These are phyloP conservation scores for Fusarium sp. DNA, from an alignment of 2,329 filamentous ascomycete genomes.

Conservation along the genomic window DNA sequence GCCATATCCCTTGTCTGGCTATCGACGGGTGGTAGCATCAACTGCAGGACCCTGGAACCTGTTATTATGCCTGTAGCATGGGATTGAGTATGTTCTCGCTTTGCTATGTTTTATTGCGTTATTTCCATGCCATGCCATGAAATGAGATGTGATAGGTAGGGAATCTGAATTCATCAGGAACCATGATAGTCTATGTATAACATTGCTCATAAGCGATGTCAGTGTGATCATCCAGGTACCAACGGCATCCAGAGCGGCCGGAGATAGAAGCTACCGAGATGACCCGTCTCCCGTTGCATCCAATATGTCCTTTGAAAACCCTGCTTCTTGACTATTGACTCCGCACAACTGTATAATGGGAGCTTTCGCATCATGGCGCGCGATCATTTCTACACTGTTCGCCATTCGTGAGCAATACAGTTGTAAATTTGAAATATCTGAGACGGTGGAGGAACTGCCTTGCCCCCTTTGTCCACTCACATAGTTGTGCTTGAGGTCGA, in stretches of 20 bases:
- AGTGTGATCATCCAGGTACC: not conserved
- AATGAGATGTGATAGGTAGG: constrained; percentile 9
- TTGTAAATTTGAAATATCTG: too few species aligned
- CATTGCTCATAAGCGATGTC: not conserved
- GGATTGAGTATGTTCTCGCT: constrained; percentile 2
- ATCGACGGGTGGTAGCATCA: constrained; percentile 27
- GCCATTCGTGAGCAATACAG: too few species aligned
- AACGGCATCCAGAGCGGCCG: not conserved
- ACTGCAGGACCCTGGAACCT: constrained; percentile 10
- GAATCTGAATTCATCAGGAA: not conserved
- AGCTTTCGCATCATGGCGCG: too few species aligned
- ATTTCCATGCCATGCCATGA: not conserved
- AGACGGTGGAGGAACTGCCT: too few species aligned
- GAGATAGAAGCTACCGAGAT: constrained; percentile 11
- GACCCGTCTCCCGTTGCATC: constrained; percentile 1
- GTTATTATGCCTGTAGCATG: not conserved
- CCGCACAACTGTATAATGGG: too few species aligned
- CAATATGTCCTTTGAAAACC: not conserved
- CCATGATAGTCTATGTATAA: not conserved
- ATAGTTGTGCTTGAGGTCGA: constrained; percentile 5
- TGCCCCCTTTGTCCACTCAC: not conserved
- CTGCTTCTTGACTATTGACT: not conserved
- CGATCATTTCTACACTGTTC: too few species aligned
- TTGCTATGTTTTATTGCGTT: constrained; percentile 6
- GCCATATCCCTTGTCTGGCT: constrained; percentile 19